Evolutionary conservation across 371 early-diverging fungal species (phyloP).

Genomic region (Mortierella sp.): DNA sequence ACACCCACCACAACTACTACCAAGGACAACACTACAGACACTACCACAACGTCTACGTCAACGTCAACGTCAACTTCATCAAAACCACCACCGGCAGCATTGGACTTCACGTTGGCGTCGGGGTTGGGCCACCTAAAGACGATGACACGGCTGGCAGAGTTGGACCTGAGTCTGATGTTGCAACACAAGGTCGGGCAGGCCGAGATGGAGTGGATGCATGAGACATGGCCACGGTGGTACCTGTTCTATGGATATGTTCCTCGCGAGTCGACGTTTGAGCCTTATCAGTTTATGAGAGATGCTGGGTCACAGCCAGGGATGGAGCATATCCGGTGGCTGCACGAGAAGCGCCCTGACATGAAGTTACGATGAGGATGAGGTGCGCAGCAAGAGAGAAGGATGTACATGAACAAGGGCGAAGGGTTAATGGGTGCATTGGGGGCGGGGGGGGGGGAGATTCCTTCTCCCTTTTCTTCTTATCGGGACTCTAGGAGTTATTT

Average conservation of each 20-base stretch:
- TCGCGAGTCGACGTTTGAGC: conserved; percentile 5
- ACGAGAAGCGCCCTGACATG: conserved; percentile 1
- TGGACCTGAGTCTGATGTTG: background rate
- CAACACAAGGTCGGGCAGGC: conserved; percentile 8
- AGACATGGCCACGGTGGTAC: background rate
- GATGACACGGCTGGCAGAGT: conserved; percentile 10
- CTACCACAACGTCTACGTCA: background rate
- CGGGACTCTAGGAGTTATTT: background rate
- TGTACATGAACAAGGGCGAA: background rate
- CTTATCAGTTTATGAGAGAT: conserved; percentile 1
- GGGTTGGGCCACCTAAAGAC: background rate
- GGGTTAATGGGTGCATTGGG: background rate
- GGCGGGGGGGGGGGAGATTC: background rate
- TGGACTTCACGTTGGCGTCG: conserved; percentile 1
- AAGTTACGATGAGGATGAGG: background rate
- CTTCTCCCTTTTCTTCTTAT: too few species aligned
- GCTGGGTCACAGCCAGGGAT: background rate
- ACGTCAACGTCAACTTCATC: background rate
- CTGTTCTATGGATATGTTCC: conserved; percentile 2
- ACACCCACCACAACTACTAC: background rate
- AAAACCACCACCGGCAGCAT: background rate
- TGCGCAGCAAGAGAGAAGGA: too few species aligned
- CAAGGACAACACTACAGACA: background rate
- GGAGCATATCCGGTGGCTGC: conserved; percentile 11
- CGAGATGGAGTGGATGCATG: conserved; percentile 1